Conservation (phyloP, 2,329 filamentous ascomycete genomes). For the Cryphonectria parasitica region DNA sequence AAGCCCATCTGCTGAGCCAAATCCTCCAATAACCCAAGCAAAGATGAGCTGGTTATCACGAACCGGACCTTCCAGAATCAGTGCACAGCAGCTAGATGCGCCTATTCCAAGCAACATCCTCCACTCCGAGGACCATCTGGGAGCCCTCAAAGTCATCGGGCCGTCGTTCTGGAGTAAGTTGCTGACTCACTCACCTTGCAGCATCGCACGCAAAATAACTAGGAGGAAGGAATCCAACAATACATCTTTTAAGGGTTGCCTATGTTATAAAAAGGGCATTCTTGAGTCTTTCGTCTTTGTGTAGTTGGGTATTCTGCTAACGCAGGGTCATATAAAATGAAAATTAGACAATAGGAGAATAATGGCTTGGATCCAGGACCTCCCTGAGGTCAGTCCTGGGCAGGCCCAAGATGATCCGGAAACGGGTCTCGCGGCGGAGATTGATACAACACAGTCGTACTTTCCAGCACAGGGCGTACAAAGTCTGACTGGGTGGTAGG, state of each 20-base stretch:
- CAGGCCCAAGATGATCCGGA: background rate
- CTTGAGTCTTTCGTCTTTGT: background rate
- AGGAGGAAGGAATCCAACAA: background rate
- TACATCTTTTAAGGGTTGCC: background rate
- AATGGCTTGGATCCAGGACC: background rate
- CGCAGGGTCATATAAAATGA: background rate
- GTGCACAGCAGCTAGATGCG: background rate
- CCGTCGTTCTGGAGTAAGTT: background rate
- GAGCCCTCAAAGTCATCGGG: background rate
- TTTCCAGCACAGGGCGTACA: background rate
- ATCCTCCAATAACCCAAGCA: background rate
- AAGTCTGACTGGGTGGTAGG: background rate
- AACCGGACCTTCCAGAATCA: background rate
- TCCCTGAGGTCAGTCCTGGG: background rate
- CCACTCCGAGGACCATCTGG: background rate
- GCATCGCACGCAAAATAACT: background rate
- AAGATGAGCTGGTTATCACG: background rate
- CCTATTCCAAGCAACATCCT: background rate
- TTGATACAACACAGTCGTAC: background rate
- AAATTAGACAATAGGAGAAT: background rate
- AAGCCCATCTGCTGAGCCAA: no score
- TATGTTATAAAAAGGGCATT: no score
- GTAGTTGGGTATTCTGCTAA: background rate
- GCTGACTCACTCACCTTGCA: background rate
- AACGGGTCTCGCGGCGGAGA: background rate